Percentiles rank a stretch among this genome's conserved stretches.
phyloP scores from a whole-genome alignment of 2,329 filamentous ascomycete species.

The Drechslerella dactyloides region DNA sequence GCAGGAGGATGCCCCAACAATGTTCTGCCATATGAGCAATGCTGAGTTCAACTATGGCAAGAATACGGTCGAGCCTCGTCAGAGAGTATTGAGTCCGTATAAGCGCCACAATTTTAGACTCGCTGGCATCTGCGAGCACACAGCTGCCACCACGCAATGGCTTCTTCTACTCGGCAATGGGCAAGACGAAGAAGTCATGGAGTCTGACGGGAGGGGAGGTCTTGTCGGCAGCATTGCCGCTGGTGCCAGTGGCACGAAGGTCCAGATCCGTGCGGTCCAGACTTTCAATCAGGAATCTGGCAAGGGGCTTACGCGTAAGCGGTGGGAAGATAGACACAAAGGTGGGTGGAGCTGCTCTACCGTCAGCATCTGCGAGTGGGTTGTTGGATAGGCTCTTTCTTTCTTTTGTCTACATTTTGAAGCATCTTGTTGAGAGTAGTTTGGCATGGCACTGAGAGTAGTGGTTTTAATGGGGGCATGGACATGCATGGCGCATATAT shows the following conservation, averaged over 20 bases:
- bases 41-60: conserved; percentile 21
- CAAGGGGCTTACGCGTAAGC: conserved; percentile 22
- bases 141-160: conserved; percentile 19
- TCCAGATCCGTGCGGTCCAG: conserved; percentile 15
- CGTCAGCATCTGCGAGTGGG: conserved; percentile 20
- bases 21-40: conserved; percentile 14
- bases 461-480: no score
- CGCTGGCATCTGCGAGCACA: conserved; percentile 25
- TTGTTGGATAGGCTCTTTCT: conserved; percentile 12
- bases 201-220: conserved; percentile 28
- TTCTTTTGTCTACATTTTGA: conserved; percentile 1
- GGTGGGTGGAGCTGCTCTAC: conserved; percentile 24
- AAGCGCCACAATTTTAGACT: conserved; percentile 35
- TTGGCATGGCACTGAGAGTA: no score
- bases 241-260: conserved; percentile 8
- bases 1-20: conserved; percentile 19
- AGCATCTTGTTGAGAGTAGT: no score
- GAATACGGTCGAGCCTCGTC: conserved; percentile 23
- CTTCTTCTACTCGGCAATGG: conserved; percentile 24
- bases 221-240: conserved; percentile 25
- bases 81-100: conserved; percentile 13
- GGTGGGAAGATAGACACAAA: conserved; percentile 25
- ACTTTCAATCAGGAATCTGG: conserved; percentile 26
- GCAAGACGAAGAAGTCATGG: conserved; percentile 16
- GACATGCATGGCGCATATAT: no score